Evolutionary conservation across 148 eudicot species (phyloP).

Genomic region (Linanthus parryae): DNA sequence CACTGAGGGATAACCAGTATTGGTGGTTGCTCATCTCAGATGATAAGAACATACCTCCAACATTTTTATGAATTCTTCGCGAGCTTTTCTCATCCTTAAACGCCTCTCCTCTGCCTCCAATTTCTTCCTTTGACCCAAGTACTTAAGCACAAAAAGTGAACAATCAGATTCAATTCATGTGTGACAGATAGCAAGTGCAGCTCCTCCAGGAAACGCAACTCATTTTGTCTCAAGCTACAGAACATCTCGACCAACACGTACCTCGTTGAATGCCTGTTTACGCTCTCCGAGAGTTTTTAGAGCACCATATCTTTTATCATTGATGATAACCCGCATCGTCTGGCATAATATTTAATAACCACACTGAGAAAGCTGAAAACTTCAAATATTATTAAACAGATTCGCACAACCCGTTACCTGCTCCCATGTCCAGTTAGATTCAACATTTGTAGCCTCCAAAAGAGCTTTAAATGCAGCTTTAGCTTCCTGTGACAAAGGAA

Average conservation of each 20-base stretch:
- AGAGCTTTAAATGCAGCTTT: slow-evolving; percentile 83
- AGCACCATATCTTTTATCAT: slow-evolving; percentile 91
- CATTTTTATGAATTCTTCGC: slow-evolving; percentile 89
- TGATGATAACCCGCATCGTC: slow-evolving; percentile 96
- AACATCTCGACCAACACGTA: slow-evolving; percentile 17
- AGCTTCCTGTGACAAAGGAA: slow-evolving; percentile 62
- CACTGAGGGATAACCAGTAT: too few relatives aligned
- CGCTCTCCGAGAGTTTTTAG: slow-evolving; percentile 92
- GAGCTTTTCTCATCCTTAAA: slow-evolving; percentile 81
- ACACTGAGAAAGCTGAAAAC: not conserved
- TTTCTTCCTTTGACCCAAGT: slow-evolving; percentile 91
- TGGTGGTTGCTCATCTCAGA: too few relatives aligned
- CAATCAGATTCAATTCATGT: not conserved
- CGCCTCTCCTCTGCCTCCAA: slow-evolving; percentile 96
- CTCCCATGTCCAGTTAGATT: slow-evolving; percentile 97
- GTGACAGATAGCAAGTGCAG: too few relatives aligned
- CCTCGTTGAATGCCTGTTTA: slow-evolving; percentile 97
- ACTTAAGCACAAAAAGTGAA: slow-evolving; percentile 30
- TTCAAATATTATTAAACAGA: too few relatives aligned
- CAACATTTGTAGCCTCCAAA: slow-evolving; percentile 85
- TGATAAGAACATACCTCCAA: slow-evolving; percentile 76
- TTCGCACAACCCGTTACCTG: slow-evolving; percentile 55
- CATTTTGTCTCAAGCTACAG: not conserved
- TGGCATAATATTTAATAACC: slow-evolving; percentile 22
- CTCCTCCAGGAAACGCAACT: too few relatives aligned